These are phyloP conservation scores for Boletellus emodensis DNA, from an alignment of 768 basidiomycete genomes.

Conservation along the genomic window DNA sequence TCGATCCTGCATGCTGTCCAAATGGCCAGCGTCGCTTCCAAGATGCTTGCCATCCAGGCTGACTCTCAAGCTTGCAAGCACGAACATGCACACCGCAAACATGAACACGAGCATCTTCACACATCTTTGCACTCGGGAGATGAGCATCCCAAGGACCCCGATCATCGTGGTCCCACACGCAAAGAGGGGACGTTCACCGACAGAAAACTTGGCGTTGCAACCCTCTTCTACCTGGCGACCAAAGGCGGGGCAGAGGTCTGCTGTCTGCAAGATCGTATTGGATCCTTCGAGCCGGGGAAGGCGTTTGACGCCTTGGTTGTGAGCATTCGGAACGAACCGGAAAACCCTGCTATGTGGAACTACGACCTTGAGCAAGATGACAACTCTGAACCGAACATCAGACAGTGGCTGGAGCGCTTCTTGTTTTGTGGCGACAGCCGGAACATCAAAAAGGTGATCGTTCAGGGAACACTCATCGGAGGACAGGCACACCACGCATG, in stretches of 20 bases:
- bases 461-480: slow-evolving; percentile 76
- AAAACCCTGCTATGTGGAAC: slow-evolving; percentile 58
- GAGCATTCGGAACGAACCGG: slow-evolving; percentile 47
- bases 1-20: slow-evolving; percentile 77
- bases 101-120: background rate
- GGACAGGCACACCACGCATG: slow-evolving; percentile 45
- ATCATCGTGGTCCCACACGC: background rate
- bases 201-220: slow-evolving; percentile 65
- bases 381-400: slow-evolving; percentile 37
- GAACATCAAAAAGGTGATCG: slow-evolving; percentile 79
- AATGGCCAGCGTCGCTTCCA: slow-evolving; percentile 76
- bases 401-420: slow-evolving; percentile 70
- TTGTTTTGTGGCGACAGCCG: slow-evolving; percentile 84
- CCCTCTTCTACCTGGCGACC: slow-evolving; percentile 87
- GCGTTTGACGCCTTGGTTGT: slow-evolving; percentile 88
- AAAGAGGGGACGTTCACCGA: slow-evolving; percentile 39
- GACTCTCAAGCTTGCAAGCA: slow-evolving; percentile 10
- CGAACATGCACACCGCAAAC: background rate
- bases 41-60: slow-evolving; percentile 57
- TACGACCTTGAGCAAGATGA: slow-evolving; percentile 34
- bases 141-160: background rate
- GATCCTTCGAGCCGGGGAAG: slow-evolving; percentile 77
- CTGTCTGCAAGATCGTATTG: slow-evolving; percentile 59
- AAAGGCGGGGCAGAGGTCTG: slow-evolving; percentile 88
- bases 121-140: background rate